Base-by-base conservation (phyloP, 371 early-diverging fungal genomes). In the Mucor irregularis region DNA sequence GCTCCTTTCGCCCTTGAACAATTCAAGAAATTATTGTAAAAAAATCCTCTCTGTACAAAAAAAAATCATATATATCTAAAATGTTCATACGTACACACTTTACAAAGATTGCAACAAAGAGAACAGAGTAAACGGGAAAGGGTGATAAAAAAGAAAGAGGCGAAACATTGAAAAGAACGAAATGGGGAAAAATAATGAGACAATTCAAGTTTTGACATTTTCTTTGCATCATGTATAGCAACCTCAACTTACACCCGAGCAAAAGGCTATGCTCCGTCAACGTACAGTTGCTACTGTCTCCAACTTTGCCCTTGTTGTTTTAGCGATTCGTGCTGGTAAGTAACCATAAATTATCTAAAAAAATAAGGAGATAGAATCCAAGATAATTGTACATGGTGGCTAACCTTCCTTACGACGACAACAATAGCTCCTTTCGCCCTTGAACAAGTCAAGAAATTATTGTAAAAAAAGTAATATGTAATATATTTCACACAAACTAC, bases 321-420 rank as follows among this genome's bases (percentile, higher is more conserved):
- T 73, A 39, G 68, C 63, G 26, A 67, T 78, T 55, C 79, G 79
- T 66, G 75, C 79, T 40, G 75, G 79, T 78, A 78, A 71, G 63
- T 44, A 47, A 37, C 11, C n/a, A n/a, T n/a, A n/a, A n/a, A n/a
- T n/a, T n/a, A n/a, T n/a, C n/a, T n/a, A 28, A 33, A n/a, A 19
- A 54, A 53, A 38, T 37, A 42, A 56, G 24, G 29, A 51, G 30
- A 49, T 7, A 39, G n/a, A n/a, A n/a, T n/a, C n/a, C n/a, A n/a
- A n/a, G n/a, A n/a, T n/a, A n/a, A n/a, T n/a, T n/a, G n/a, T 11
- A 25, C 10, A 21, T 4, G 35, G 49, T 45, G n/a, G 33, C 21
- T 45, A 29, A 49, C 5, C 38, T 24, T 37, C n/a, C 37, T 29
- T 51, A 17, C 37, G 30, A n/a, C n/a, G n/a, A n/a, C n/a, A n/a